These are phyloP conservation scores for Xylaria sp. DNA, from an alignment of 2,329 filamentous ascomycete genomes.

Conservation along the genomic window DNA sequence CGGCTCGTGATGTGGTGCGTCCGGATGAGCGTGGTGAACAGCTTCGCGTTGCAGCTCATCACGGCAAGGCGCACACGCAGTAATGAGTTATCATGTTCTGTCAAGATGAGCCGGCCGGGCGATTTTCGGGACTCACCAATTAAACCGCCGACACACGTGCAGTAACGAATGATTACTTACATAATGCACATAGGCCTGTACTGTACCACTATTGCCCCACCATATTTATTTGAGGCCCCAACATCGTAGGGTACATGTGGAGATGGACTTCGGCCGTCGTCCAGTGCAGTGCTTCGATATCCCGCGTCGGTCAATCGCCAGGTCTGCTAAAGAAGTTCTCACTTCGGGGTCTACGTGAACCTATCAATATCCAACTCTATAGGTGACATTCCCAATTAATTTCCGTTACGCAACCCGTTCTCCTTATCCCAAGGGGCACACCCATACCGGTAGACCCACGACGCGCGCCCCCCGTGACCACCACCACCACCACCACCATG, in stretches of 20 bases:
- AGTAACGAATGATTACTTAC: too few relatives aligned
- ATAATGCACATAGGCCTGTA: too few relatives aligned
- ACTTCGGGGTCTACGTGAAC: neutral
- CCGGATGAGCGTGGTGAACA: slow-evolving; percentile 64
- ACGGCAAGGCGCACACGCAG: too few relatives aligned
- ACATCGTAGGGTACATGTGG: neutral
- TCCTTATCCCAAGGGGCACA: too few relatives aligned
- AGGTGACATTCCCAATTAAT: neutral
- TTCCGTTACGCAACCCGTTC: neutral
- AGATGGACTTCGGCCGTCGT: neutral
- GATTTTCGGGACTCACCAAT: too few relatives aligned
- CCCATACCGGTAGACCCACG: neutral
- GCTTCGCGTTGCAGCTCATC: slow-evolving; percentile 21
- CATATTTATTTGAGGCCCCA: neutral
- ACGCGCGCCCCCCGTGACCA: neutral
- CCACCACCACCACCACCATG: slow-evolving; percentile 9
- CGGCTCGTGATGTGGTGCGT: slow-evolving; percentile 83
- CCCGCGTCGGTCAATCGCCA: neutral
- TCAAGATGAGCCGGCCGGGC: too few relatives aligned
- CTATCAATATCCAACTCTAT: neutral
- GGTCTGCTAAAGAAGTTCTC: neutral
- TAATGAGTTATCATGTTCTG: too few relatives aligned
- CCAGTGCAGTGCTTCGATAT: neutral
- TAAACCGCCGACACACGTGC: too few relatives aligned
- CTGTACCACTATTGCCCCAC: too few relatives aligned